Evolutionary conservation across 106 monocot species (phyloP).

Genomic region (Xerophyta viscosa): DNA sequence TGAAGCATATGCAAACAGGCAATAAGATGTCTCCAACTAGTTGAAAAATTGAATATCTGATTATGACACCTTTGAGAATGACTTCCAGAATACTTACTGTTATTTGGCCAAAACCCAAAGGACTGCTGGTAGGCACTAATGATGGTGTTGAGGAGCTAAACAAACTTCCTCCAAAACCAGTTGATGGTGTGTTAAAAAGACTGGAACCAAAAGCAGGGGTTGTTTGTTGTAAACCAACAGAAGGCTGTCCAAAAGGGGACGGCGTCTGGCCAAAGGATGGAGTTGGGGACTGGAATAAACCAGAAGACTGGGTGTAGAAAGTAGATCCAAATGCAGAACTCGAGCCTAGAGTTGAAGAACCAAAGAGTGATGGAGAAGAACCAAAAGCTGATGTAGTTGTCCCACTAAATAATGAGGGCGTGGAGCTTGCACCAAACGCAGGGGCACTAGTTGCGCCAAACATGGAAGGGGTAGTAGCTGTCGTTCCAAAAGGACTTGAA

Average conservation of each 20-base stretch:
- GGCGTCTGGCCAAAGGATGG: constrained; percentile 49
- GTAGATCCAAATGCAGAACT: constrained; percentile 59
- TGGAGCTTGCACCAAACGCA: constrained; percentile 38
- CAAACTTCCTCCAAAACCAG: constrained; percentile 77
- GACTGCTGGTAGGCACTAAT: constrained; percentile 29
- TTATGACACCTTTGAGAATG: too few relatives aligned
- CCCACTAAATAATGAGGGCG: constrained; percentile 54
- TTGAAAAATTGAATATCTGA: too few relatives aligned
- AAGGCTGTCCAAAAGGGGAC: constrained; percentile 70
- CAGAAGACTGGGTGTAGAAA: constrained; percentile 79
- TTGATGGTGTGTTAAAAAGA: constrained; percentile 52
- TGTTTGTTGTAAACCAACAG: constrained; percentile 43
- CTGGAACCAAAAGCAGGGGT: constrained; percentile 48
- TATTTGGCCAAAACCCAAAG: constrained; percentile 54
- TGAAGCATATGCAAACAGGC: too few relatives aligned
- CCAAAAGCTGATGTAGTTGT: constrained; percentile 43
- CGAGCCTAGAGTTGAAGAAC: constrained; percentile 39
- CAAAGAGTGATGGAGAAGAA: constrained; percentile 47
- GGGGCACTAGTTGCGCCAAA: constrained; percentile 38
- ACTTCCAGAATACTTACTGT: constrained; percentile 61
- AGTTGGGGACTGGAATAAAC: constrained; percentile 61
- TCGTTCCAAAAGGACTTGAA: constrained; percentile 65
- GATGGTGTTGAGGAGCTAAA: constrained; percentile 68
- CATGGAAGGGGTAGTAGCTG: constrained; percentile 42
- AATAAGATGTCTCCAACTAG: too few relatives aligned